Percentiles rank a stretch among this genome's conserved stretches.
Evolutionary conservation across 768 basidiomycete species (phyloP).

Genomic region (Podaxis mareebaensis): DNA sequence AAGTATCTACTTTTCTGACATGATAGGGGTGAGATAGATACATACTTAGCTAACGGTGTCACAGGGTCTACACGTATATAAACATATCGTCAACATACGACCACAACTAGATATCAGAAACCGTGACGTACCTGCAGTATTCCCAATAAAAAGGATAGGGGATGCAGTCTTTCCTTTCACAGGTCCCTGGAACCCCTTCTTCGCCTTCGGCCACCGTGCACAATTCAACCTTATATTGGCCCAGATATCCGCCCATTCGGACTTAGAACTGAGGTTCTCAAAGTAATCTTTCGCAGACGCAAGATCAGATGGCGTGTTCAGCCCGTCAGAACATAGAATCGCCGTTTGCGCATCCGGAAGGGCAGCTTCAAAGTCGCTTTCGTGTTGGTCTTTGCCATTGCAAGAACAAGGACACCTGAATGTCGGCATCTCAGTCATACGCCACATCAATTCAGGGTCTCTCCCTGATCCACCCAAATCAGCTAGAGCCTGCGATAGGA

Average conservation of each 20-base stretch:
- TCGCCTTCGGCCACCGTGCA: constrained; percentile 18
- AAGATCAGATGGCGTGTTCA: constrained; percentile 27
- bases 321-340: constrained; percentile 38
- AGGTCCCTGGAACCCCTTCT: constrained; percentile 28
- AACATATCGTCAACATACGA: neutral
- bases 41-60: constrained; percentile 30
- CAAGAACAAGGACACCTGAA: constrained; percentile 28
- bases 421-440: constrained; percentile 16
- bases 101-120: neutral
- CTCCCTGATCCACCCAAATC: constrained; percentile 30
- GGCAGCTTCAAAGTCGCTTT: constrained; percentile 8
- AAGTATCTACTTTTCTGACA: neutral
- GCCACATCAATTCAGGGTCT: constrained; percentile 29
- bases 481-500: constrained; percentile 36
- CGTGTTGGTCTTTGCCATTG: constrained; percentile 22
- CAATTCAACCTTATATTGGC: constrained; percentile 22
- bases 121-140: constrained; percentile 34
- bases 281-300: constrained; percentile 31
- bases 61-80: constrained; percentile 27
- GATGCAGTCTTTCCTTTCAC: constrained; percentile 38
- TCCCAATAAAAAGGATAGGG: constrained; percentile 41
- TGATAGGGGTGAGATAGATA: neutral
- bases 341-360: constrained; percentile 23
- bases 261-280: constrained; percentile 23
- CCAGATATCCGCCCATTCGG: constrained; percentile 35